phyloP scores from a whole-genome alignment of 1,284 basidiomycete genomes.

The Boletus mariae region DNA sequence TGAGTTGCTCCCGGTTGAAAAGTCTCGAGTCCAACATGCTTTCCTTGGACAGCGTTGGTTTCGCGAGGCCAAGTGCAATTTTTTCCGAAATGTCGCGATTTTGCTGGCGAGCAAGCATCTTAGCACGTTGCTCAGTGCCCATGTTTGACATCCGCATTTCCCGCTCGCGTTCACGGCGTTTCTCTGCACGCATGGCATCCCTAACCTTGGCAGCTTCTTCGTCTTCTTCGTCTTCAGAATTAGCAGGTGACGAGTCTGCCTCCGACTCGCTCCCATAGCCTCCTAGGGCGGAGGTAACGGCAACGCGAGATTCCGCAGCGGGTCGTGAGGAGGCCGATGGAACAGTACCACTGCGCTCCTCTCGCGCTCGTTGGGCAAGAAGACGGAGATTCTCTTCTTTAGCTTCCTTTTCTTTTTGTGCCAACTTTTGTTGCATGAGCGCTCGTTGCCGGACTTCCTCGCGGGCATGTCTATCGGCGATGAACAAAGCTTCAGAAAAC shows the following conservation, averaged over 20 bases:
- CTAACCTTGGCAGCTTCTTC: constrained; percentile 84
- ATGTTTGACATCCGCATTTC: constrained; percentile 99
- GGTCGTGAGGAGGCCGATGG: constrained; percentile 49
- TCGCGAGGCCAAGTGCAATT: constrained; percentile 95
- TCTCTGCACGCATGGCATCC: constrained; percentile 89
- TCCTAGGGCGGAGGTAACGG: constrained; percentile 75
- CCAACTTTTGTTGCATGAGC: constrained; percentile 97
- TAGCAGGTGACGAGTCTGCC: constrained; percentile 45
- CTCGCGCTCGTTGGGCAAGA: constrained; percentile 91
- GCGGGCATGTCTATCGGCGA: constrained; percentile 97
- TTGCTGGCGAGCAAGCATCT: constrained; percentile 91
- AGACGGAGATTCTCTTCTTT: constrained; percentile 96
- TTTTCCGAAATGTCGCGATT: constrained; percentile 99
- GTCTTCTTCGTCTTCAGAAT: constrained; percentile 57
- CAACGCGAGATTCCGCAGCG: constrained; percentile 55
- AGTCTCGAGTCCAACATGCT: constrained; percentile 95
- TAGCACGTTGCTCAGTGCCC: constrained; percentile 95
- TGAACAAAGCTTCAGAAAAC: constrained; percentile 93
- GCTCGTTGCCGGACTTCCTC: constrained; percentile 96
- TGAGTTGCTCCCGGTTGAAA: constrained; percentile 93
- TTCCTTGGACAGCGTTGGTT: constrained; percentile 93
- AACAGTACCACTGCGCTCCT: constrained; percentile 83
- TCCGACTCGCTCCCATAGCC: constrained; percentile 81
- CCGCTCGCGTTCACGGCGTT: constrained; percentile 89
- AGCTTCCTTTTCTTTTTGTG: constrained; percentile 92